Evolutionary conservation across 2,329 filamentous ascomycete genomes (phyloP), one percentile per base, ranked within the genome.

Genomic region (Lithohypha guttulata): DNA sequence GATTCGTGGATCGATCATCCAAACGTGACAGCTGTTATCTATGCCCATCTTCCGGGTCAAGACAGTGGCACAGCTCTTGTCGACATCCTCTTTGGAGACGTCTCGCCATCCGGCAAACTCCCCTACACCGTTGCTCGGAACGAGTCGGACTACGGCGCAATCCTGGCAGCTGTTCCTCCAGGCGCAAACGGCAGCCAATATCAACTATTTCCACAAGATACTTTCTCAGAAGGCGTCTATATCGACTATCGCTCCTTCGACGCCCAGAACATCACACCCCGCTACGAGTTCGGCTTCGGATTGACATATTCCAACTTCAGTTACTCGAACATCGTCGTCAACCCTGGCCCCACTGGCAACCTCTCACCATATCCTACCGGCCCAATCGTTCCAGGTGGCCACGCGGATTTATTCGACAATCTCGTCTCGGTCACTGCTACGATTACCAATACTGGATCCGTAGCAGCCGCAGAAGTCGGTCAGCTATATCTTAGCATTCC

Each of bases 21-120:
- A 23, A 93, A 93, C 59, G 70, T 93, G 34, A 86, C 83, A 1
- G 85, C 84, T 26, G 85, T 93, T 38, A 57, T 93, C 2, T 91
- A 81, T 73, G 84, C 84, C 22, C 82, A 83, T 52, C 62, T 86
- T 13, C 84, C 85, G 0, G 86, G 86, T 8, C 80, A 93, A 56
- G 81, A 94, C 58, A 82, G 79, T 15, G 85, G 86, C 34, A 83
- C 86, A 54, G 71, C 81, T 2, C 75, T 93, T 39, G 73, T 75
- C 8, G 84, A 93, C 51, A 71, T 93, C n/a, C 74, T 94, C 1
- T 93, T 87, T 58, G 85, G 86, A 34, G 73, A 79, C 35, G 70
- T 80, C 45, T 87, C 85, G 61, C 84, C 84, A 1, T 75, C 75
- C 19, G 86, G 75, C 35, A 81, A 84, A 47, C 73, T 81, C 0